phyloP scores from a whole-genome alignment of 2,329 filamentous ascomycete species.

The Helicocarpus griseus region DNA sequence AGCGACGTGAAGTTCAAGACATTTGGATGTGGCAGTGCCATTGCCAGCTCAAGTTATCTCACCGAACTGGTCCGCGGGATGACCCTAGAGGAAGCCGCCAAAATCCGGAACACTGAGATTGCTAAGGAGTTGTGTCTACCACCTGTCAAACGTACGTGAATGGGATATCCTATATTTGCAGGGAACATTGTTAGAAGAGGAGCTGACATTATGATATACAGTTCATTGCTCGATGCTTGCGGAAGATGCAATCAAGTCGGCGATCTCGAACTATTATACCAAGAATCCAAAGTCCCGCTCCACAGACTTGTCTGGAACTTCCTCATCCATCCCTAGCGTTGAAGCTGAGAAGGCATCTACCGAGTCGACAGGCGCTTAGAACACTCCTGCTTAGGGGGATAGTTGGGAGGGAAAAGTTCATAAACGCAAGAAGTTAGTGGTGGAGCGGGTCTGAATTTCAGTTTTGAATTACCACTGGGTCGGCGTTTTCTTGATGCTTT shows the following conservation, averaged over 20 bases:
- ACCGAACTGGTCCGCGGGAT: conserved; percentile 93
- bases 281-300: conserved; percentile 70
- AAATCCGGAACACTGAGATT: conserved; percentile 95
- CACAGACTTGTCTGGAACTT: conserved; percentile 70
- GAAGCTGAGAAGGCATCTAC: conserved; percentile 35
- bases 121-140: conserved; percentile 89
- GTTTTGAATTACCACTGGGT: not conserved
- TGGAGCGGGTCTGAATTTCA: not conserved
- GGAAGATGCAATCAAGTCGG: conserved; percentile 86
- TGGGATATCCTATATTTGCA: not conserved
- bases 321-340: conserved; percentile 56
- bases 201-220: conserved; percentile 23
- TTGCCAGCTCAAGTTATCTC: conserved; percentile 87
- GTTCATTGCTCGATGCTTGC: conserved; percentile 90
- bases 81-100: conserved; percentile 86
- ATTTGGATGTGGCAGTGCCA: conserved; percentile 88
- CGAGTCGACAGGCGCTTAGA: not conserved
- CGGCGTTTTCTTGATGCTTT: not conserved
- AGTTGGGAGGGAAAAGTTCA: not conserved
- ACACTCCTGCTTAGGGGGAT: not conserved
- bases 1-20: conserved; percentile 97
- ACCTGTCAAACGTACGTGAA: conserved; percentile 68
- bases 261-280: conserved; percentile 82
- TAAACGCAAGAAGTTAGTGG: no score
- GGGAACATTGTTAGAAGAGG: not conserved